These are phyloP conservation scores for Entomortierella parvispora DNA, from an alignment of 192 early-diverging fungal genomes.

Conservation along the genomic window DNA sequence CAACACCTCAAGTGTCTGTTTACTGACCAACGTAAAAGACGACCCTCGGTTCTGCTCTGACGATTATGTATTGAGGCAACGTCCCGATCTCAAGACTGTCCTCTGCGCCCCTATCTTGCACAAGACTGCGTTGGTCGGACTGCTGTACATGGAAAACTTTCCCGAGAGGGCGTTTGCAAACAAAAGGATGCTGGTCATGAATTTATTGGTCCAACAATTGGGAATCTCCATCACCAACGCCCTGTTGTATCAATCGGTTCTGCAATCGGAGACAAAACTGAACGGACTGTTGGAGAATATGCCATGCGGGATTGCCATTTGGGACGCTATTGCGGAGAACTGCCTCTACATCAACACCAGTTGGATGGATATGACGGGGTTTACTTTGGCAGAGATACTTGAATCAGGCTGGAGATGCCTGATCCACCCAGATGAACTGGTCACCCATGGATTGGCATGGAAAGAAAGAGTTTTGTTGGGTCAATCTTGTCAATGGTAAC, in stretches of 20 bases:
- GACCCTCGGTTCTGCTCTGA: constrained; percentile 49
- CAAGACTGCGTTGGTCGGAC: constrained; percentile 54
- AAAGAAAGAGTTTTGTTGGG: constrained; percentile 22
- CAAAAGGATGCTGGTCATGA: constrained; percentile 56
- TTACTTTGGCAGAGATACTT: constrained; percentile 28
- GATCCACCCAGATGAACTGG: constrained; percentile 28
- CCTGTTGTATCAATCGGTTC: constrained; percentile 58
- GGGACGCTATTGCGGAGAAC: constrained; percentile 30
- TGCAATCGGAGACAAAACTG: constrained; percentile 45
- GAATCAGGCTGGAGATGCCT: constrained; percentile 7
- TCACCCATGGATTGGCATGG: constrained; percentile 27
- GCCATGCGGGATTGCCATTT: constrained; percentile 46
- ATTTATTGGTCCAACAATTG: constrained; percentile 59
- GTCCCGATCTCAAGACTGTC: constrained; percentile 53
- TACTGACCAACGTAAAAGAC: constrained; percentile 41
- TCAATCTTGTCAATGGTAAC: constrained; percentile 38
- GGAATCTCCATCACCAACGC: constrained; percentile 65
- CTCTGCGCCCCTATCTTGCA: constrained; percentile 61
- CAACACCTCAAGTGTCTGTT: constrained; percentile 28
- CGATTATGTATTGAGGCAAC: constrained; percentile 34
- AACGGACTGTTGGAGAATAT: constrained; percentile 48
- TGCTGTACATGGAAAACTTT: constrained; percentile 60
- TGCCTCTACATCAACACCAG: constrained; percentile 40
- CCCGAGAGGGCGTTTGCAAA: constrained; percentile 55
- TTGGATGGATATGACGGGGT: constrained; percentile 45